Base-by-base conservation (phyloP, 1,284 basidiomycete species). In the Fomitopsis palustris region DNA sequence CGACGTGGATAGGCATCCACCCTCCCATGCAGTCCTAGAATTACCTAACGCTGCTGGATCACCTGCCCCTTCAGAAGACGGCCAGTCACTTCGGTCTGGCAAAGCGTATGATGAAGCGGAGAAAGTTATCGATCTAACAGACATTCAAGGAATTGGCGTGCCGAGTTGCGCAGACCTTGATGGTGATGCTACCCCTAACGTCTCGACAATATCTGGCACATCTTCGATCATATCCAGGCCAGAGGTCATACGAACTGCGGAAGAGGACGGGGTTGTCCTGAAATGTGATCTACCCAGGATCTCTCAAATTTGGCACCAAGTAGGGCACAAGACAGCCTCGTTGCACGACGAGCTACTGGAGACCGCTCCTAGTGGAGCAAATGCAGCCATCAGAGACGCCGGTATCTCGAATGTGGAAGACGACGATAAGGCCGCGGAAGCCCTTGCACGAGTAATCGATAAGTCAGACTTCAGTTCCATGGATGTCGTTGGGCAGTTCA, bases 401-500 rank as follows among this genome's bases (percentile, higher is more conserved):
- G 84, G 90, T 2, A 74, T 93, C 0, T 70, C 77, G 0, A 87
- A 86, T 51, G 75, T 78, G 2, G 81, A 87, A 49, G 79, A 88
- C 31, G 80, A 81, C 21, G 71, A 73, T 1, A 77, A 78, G 38
- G 94, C 92, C 0, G 87, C 86, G 17, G 84, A 85, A 42, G 86
- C 88, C 0, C 84, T 99, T 2, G 85, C 93, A 4, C 85, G 96
- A 12, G 87, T 94, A 27, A 95, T 99, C 43, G 82, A 86, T 57
- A 98, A 99, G 74, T 71, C 76, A 1, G 96, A 99, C 74, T 99
- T 99, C 70, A 79, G 73, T 4, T 66, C 66, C 4, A 99, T 99
- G 96, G 77, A 88, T 0, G 77, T 98, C 17, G 65, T 97, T 29
- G 97, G 97, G 0, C 97, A 99, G 74, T 99, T 98, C 75, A 99